Evolutionary conservation across 2,329 filamentous ascomycete genomes (phyloP), one percentile per base, ranked within the genome.

Genomic region (Talaromyces amestolkiae): DNA sequence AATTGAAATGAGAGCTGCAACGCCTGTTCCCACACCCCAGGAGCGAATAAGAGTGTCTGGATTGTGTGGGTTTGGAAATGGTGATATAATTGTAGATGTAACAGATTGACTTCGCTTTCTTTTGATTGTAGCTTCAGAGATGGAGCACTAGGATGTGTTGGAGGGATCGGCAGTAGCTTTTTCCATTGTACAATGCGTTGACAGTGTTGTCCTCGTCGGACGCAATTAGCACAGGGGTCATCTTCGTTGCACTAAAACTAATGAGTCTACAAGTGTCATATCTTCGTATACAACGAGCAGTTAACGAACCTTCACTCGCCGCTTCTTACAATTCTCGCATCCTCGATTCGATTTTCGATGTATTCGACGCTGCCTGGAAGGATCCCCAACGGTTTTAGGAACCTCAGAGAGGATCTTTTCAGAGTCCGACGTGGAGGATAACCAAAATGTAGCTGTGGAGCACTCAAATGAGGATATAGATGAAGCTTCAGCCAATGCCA

Each of bases 301-400:
- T 13, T 15, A 19, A 51, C 47, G 2, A 31, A 65, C 63, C 58
- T 65, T 65, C 15, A 65, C 51, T 11, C 58, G 58, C 41, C 64
- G 39, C 43, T 51, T 62, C 27, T 61, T 58, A 51, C 64, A 65
- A 22, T 62, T 61, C 15, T 58, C 58, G 24, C 64, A 65, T 15
- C 51, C 64, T 13, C n/a, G 35, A 22, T 24, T 58, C 9, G 64
- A 65, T 51, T 65, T 65, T 15, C 45, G 37, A 65, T 65, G 64
- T 11, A 59, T 41, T 43, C 64, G 58, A 19, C 64, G 27, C 43
- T 56, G 58, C 13, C 64, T 65, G 24, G 59, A 61, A 5, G 58
- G 35, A 58, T 62, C 64, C 45, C 33, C 53, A 51, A 27, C 11
- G 15, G 41, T 49, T 37, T 65, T 65, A 31, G 64, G 51, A 22